Base-by-base conservation (phyloP, 208 protist species). In the Trypanosomatidae sp. region DNA sequence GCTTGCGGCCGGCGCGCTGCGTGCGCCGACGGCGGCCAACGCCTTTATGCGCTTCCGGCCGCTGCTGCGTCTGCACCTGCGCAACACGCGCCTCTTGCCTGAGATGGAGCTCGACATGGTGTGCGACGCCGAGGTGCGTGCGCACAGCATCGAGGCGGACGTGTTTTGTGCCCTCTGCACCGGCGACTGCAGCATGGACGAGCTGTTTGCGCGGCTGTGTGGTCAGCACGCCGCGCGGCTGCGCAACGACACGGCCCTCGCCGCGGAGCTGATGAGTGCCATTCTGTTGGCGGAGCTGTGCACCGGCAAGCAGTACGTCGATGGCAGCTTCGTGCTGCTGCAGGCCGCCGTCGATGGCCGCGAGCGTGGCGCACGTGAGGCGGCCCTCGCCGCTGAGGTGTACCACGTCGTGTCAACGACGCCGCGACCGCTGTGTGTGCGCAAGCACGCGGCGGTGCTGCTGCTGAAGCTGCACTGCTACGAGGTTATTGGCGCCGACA, bases 201-300 rank as follows among this genome's bases (percentile, higher is more conserved):
- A 44, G 16, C 13, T 90, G 16, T 86, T 90, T 39, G 62, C 74
- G 35, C 15, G 48, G 35, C 16, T 84, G 39, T n/a, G n/a, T n/a
- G n/a, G n/a, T n/a, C n/a, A n/a, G n/a, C n/a, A n/a, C n/a, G n/a
- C n/a, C n/a, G n/a, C 68, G n/a, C 66, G 57, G 5, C 49, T 69
- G 20, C 53, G 38, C 19, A 48, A 41, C 13, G 67, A 78, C 48
- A 56, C 72, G 4, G 69, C 71, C 6, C 25, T 73, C 11, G 71
- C 65, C 2, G 58, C 76, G 3, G 81, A 86, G 48, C 56, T 91
- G 32, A 22, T 87, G 13, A 82, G 69, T 49, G 72, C 66, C 28
- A 47, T 87, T 6, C 44, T 87, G 27, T 53, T 82, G 33, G 73
- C 81, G n/a, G 72, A 79, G 67, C 41, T 69, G 16, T 77, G 39